Base-by-base conservation (phyloP, 768 basidiomycete species). In the Xanthoconium purpureum region DNA sequence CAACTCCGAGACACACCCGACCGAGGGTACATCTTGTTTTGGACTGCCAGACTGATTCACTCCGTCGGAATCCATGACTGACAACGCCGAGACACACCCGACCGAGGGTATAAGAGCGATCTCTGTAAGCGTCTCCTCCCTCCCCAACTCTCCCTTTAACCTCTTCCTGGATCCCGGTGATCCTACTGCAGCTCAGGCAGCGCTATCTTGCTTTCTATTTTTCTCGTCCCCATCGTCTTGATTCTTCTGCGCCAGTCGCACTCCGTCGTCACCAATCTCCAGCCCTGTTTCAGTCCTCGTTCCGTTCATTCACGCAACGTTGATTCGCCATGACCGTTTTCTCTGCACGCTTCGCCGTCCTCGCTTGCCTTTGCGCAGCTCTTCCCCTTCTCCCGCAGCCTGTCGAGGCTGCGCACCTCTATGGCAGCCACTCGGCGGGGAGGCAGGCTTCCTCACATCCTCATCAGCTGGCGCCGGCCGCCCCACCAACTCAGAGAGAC, bases 101-200 rank as follows among this genome's bases (percentile, higher is more conserved):
- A 15, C 37, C 3, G 5, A 40, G 37, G 36, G 60, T 69, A 70
- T 68, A 69, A 69, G 49, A 61, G 38, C 43, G 6, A 35, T 42
- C 49, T 12, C 47, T 20, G 52, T 54, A 52, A 54, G 58, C 52
- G 40, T 24, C 28, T 40, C 30, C 59, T 57, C 62, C 63, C 68
- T 72, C 73, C 69, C 61, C 68, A 69, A 71, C 71, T 68, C 71
- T 65, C 67, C 64, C 70, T 70, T 68, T 72, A 24, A 24, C 4
- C 60, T 56, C 58, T 74, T 58, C 60, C 59, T 67, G 66, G 82
- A 76, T 83, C 84, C 84, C 65, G 82, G 83, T 74, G 84, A 78
- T 84, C 80, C 61, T 59, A 12, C 33, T 35, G 6, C 9, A 54
- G 20, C 45, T 61, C 58, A 58, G 60, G 57, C 35, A 59, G 44